These are phyloP conservation scores for Curvularia sp. DNA, from an alignment of 2,329 filamentous ascomycete genomes.

Conservation along the genomic window DNA sequence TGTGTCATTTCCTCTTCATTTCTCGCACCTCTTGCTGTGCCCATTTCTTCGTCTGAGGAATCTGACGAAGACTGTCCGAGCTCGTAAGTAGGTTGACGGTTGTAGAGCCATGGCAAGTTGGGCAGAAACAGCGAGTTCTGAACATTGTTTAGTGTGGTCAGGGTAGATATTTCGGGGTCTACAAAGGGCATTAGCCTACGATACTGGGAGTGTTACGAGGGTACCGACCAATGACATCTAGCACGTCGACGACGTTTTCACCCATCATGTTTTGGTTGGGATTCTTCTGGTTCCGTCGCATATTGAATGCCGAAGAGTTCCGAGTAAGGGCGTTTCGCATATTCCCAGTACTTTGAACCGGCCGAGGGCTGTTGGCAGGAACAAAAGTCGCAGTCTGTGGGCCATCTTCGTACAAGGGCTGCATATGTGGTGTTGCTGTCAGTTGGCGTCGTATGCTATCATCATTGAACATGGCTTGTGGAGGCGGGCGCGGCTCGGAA, in stretches of 20 bases:
- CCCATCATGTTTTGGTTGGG: slow-evolving; percentile 59
- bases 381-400: slow-evolving; percentile 13
- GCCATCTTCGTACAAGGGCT: slow-evolving; percentile 45
- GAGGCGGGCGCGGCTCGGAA: slow-evolving; percentile 44
- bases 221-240: slow-evolving; percentile 71
- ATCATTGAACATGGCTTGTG: slow-evolving; percentile 32
- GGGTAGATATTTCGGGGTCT: slow-evolving; percentile 84
- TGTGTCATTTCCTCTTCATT: slow-evolving; percentile 30
- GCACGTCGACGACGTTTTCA: slow-evolving; percentile 67
- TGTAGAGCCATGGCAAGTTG: slow-evolving; percentile 75
- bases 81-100: slow-evolving; percentile 79
- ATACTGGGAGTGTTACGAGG: not conserved
- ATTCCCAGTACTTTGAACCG: slow-evolving; percentile 19
- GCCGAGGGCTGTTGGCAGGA: slow-evolving; percentile 25
- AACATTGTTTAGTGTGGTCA: slow-evolving; percentile 88
- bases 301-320: slow-evolving; percentile 36
- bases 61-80: slow-evolving; percentile 61
- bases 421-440: slow-evolving; percentile 39
- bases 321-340: slow-evolving; percentile 30
- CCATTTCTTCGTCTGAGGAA: slow-evolving; percentile 42
- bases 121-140: slow-evolving; percentile 90
- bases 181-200: slow-evolving; percentile 37
- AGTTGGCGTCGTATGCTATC: slow-evolving; percentile 37
- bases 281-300: slow-evolving; percentile 32
- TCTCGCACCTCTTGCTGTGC: slow-evolving; percentile 19